Conservation (phyloP, 768 basidiomycete genomes). For the Xerocomellus intermedius region DNA sequence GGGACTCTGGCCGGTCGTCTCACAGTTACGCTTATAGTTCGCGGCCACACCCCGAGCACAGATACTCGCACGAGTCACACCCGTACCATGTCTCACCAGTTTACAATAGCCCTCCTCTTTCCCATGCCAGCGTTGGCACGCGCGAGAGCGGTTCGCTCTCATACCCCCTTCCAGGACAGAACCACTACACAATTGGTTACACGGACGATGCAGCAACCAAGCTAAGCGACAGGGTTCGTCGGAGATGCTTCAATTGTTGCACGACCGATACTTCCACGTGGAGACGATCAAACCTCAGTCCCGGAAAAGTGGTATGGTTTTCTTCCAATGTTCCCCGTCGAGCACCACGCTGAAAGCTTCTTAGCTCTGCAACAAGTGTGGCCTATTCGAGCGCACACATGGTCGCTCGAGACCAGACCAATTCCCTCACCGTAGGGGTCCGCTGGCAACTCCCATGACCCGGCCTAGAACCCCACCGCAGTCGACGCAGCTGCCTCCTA, state of each 20-base stretch:
- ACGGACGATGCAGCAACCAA: constrained; percentile 83
- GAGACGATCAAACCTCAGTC: constrained; percentile 72
- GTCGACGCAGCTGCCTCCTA: constrained; percentile 43
- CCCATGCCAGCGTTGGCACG: constrained; percentile 21
- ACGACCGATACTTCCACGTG: constrained; percentile 84
- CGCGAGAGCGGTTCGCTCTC: constrained; percentile 30
- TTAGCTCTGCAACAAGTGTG: constrained; percentile 63
- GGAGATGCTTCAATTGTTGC: constrained; percentile 82
- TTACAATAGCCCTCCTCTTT: constrained; percentile 28
- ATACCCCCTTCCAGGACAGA: constrained; percentile 40
- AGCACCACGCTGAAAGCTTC: constrained; percentile 2
- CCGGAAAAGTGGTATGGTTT: constrained; percentile 67
- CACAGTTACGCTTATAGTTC: constrained; percentile 35
- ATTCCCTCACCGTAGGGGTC: constrained; percentile 77
- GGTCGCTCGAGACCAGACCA: constrained; percentile 76
- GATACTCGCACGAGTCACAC: constrained; percentile 35
- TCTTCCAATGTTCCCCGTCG: not conserved
- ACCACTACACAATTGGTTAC: constrained; percentile 42
- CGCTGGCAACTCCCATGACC: constrained; percentile 50
- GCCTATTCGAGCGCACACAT: constrained; percentile 78
- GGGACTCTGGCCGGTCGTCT: constrained; percentile 32
- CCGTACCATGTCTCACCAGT: constrained; percentile 28
- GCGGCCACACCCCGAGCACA: constrained; percentile 28
- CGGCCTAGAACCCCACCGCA: constrained; percentile 53
- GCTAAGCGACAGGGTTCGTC: constrained; percentile 70